Evolutionary conservation across 768 basidiomycete genomes (phyloP).

Genomic region (Auricularia sp.): DNA sequence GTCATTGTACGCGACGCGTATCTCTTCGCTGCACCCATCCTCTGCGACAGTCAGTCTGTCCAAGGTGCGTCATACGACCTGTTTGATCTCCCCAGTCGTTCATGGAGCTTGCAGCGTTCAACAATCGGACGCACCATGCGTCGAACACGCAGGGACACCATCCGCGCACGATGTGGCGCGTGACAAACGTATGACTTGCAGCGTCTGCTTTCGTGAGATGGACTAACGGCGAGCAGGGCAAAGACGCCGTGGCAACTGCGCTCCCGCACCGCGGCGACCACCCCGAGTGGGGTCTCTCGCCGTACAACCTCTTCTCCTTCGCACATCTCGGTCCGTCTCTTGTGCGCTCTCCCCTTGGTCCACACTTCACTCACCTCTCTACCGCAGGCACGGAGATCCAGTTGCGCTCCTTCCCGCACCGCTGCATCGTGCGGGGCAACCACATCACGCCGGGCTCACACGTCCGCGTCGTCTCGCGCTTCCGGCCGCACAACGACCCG

Average conservation of each 20-base stretch:
- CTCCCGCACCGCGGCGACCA: conserved; percentile 12
- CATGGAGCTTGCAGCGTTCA: conserved; percentile 7
- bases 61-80: conserved; percentile 3
- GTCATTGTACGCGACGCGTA: conserved; percentile 12
- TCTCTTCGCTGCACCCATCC: conserved; percentile 13
- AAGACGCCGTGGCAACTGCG: conserved; percentile 10
- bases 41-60: conserved; percentile 13
- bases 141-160: conserved; percentile 2
- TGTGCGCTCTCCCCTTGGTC: not conserved
- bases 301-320: conserved; percentile 13
- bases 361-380: not conserved
- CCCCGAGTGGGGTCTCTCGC: conserved; percentile 10
- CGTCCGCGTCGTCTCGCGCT: not conserved
- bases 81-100: not conserved
- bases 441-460: conserved; percentile 10
- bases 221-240: not conserved
- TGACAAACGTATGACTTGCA: conserved; percentile 8
- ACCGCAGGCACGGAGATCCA: conserved; percentile 9
- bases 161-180: conserved; percentile 13
- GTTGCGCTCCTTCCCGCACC: conserved; percentile 4
- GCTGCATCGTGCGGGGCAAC: conserved; percentile 7
- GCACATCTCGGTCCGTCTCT: not conserved
- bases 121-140: conserved; percentile 13
- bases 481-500: not conserved
- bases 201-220: not conserved